phyloP scores from a whole-genome alignment of 164 flowering plant species.

The Kalanchoe fedtschenkoi region DNA sequence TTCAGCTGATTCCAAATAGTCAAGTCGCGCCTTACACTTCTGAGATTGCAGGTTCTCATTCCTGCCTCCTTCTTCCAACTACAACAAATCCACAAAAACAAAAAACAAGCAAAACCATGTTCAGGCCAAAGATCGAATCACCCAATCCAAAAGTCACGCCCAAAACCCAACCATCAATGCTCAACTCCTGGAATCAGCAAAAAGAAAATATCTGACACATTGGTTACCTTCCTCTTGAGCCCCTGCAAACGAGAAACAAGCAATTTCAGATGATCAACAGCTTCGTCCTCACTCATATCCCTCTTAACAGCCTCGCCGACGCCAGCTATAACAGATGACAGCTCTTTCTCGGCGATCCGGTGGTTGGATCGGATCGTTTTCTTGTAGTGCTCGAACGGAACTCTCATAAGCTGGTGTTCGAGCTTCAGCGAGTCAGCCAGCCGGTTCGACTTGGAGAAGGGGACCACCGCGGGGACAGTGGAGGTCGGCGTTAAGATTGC shows the following conservation, averaged over 20 bases:
- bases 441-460: conserved; percentile 28
- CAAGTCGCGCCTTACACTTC: conserved; percentile 65
- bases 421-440: conserved; percentile 65
- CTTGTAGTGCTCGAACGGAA: conserved; percentile 90
- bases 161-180: neutral
- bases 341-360: conserved; percentile 70
- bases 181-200: neutral
- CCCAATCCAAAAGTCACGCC: neutral
- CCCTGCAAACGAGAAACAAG: conserved; percentile 85
- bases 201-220: neutral
- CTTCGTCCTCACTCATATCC: conserved; percentile 49
- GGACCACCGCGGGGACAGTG: neutral
- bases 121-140: neutral
- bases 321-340: conserved; percentile 52
- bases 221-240: conserved; percentile 70
- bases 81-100: neutral
- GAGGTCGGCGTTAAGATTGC: conserved; percentile 9
- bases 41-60: conserved; percentile 77
- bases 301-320: conserved; percentile 40
- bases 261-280: conserved; percentile 58
- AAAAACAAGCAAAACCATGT: neutral
- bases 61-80: conserved; percentile 76
- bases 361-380: conserved; percentile 71
- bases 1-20: conserved; percentile 65
- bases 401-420: conserved; percentile 79